Percentiles rank a stretch among this genome's conserved stretches.
Conservation (phyloP, 2,329 filamentous ascomycete species). For the Talaromyces sp. region DNA sequence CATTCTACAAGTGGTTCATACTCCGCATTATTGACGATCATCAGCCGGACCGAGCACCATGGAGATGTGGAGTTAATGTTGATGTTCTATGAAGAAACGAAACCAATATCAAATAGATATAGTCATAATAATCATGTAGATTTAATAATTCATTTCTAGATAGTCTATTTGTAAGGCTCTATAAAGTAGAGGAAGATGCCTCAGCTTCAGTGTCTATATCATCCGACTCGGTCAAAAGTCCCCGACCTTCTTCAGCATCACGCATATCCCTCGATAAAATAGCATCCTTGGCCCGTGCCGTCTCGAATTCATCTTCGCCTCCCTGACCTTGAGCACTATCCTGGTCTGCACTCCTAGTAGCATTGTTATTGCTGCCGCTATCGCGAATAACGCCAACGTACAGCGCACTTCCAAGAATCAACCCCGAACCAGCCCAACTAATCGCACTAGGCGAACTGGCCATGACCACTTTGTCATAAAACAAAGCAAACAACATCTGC, state of each 20-base stretch:
- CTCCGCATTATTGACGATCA: neutral
- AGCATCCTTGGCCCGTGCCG: neutral
- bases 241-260: constrained; percentile 16
- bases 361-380: constrained; percentile 6
- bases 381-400: constrained; percentile 59
- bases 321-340: neutral
- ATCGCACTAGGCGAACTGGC: constrained; percentile 55
- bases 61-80: neutral
- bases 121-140: neutral
- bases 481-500: constrained; percentile 66
- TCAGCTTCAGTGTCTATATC: neutral
- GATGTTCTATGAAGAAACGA: neutral
- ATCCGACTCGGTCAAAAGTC: constrained; percentile 12
- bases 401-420: constrained; percentile 64
- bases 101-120: neutral
- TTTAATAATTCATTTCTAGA: neutral
- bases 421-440: constrained; percentile 58
- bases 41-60: neutral
- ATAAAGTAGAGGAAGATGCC: neutral
- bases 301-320: neutral
- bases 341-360: neutral
- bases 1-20: neutral
- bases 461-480: constrained; percentile 62
- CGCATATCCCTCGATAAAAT: neutral
- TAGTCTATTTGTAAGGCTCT: neutral